Conservation (phyloP, 1,284 basidiomycete genomes). For the Apiotrichum laibachii region DNA sequence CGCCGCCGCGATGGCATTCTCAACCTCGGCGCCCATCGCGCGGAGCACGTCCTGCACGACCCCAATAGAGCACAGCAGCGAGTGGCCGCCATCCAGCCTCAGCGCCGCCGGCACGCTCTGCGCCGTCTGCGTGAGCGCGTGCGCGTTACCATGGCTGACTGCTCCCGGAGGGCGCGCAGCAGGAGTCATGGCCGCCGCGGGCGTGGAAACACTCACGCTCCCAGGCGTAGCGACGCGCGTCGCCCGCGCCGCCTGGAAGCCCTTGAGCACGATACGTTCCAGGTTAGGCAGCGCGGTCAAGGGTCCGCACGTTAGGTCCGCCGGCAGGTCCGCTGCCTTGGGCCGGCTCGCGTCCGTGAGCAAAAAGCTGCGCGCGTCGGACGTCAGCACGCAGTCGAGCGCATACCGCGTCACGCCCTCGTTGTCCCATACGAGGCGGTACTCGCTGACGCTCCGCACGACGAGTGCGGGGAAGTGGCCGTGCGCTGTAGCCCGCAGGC, state of each 20-base stretch:
- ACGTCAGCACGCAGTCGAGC: constrained; percentile 24
- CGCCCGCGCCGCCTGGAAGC: constrained; percentile 22
- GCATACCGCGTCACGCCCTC: constrained; percentile 23
- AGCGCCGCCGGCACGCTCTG: constrained; percentile 7
- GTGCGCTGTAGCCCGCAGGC: constrained; percentile 11
- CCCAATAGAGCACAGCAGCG: constrained; percentile 11
- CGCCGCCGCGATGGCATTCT: constrained; percentile 13
- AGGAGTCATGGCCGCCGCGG: constrained; percentile 8
- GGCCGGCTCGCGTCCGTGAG: constrained; percentile 27
- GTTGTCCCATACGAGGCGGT: constrained; percentile 36
- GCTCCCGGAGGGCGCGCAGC: neutral
- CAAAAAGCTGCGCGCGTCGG: constrained; percentile 20
- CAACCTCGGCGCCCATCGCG: constrained; percentile 19
- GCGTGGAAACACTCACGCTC: neutral
- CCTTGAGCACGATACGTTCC: constrained; percentile 15
- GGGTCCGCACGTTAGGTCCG: constrained; percentile 28
- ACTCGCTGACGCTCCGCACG: constrained; percentile 26
- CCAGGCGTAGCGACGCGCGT: constrained; percentile 16
- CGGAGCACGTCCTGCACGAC: constrained; percentile 21
- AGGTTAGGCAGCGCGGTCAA: constrained; percentile 27
- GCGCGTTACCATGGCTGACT: neutral
- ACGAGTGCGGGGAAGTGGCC: constrained; percentile 25
- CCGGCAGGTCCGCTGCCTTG: constrained; percentile 3
- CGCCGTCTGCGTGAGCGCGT: too few relatives aligned
- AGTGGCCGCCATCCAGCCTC: constrained; percentile 13